Conservation (phyloP, 768 basidiomycete genomes). For the Pulveroboletus sp. region DNA sequence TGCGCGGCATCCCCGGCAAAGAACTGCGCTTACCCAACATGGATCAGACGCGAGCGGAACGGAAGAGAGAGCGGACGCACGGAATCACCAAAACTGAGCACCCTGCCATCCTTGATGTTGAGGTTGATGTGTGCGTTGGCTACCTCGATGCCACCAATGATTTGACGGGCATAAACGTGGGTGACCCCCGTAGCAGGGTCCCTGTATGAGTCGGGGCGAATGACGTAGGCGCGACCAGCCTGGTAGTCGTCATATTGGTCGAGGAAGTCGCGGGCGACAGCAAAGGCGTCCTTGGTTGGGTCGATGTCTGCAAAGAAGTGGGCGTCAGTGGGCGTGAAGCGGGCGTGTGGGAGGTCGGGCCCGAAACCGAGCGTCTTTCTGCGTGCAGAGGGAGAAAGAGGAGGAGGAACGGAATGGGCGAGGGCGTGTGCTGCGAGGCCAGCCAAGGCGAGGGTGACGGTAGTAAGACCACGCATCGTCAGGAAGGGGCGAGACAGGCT, state of each 20-base stretch:
- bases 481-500: neutral
- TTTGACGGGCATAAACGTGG: constrained; percentile 85
- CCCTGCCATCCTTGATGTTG: constrained; percentile 80
- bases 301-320: constrained; percentile 37
- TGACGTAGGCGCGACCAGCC: constrained; percentile 44
- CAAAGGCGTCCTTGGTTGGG: constrained; percentile 46
- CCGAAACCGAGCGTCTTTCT: constrained; percentile 94
- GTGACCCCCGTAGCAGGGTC: constrained; percentile 84
- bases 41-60: constrained; percentile 9
- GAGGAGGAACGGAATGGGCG: constrained; percentile 37
- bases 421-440: constrained; percentile 57
- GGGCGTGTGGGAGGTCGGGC: constrained; percentile 71
- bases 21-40: constrained; percentile 49
- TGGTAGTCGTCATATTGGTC: constrained; percentile 35
- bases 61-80: constrained; percentile 40
- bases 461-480: constrained; percentile 62
- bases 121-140: constrained; percentile 90
- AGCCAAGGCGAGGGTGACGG: constrained; percentile 58
- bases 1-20: constrained; percentile 53
- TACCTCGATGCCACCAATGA: constrained; percentile 84
- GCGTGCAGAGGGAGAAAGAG: constrained; percentile 13
- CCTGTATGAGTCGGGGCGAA: constrained; percentile 84
- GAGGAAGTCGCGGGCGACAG: constrained; percentile 65
- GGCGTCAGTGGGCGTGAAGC: constrained; percentile 50
- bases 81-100: constrained; percentile 87